Evolutionary conservation across 2,329 filamentous ascomycete species (phyloP).

Genomic region (Huntiella moniliformis): DNA sequence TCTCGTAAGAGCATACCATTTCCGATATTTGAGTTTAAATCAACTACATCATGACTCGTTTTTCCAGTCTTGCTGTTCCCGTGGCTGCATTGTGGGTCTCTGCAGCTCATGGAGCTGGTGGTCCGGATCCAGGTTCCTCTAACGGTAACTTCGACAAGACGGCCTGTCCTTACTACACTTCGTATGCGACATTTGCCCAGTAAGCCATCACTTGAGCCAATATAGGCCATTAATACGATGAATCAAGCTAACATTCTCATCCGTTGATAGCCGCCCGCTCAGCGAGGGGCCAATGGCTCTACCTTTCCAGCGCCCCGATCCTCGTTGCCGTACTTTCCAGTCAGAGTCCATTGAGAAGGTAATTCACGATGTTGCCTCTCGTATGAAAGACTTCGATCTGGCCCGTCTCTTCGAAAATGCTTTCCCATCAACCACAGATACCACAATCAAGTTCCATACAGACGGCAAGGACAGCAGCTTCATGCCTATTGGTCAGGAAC

Average conservation of each 20-base stretch:
- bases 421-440: constrained; percentile 81
- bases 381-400: constrained; percentile 69
- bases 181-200: constrained; percentile 23
- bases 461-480: constrained; percentile 28
- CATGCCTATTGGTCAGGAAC: constrained; percentile 19
- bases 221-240: too few relatives aligned
- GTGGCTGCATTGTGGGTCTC: constrained; percentile 3
- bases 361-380: constrained; percentile 61
- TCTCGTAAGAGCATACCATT: too few relatives aligned
- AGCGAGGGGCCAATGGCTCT: constrained; percentile 63
- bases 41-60: constrained; percentile 2
- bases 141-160: constrained; percentile 12
- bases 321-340: constrained; percentile 71
- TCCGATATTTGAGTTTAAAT: too few relatives aligned
- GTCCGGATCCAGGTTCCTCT: neutral
- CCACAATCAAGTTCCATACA: constrained; percentile 74
- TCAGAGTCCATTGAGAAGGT: constrained; percentile 76
- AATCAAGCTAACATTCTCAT: too few relatives aligned
- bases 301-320: constrained; percentile 69
- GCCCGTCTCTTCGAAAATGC: constrained; percentile 89
- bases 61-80: constrained; percentile 3
- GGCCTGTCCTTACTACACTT: constrained; percentile 24
- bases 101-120: neutral
- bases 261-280: constrained; percentile 43
- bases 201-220: constrained; percentile 14